A percentile compares a stretch with the other conserved stretches of the same genome.
These are phyloP conservation scores for Marsdenia floribunda DNA, from an alignment of 257 asterid species.

Conservation along the genomic window DNA sequence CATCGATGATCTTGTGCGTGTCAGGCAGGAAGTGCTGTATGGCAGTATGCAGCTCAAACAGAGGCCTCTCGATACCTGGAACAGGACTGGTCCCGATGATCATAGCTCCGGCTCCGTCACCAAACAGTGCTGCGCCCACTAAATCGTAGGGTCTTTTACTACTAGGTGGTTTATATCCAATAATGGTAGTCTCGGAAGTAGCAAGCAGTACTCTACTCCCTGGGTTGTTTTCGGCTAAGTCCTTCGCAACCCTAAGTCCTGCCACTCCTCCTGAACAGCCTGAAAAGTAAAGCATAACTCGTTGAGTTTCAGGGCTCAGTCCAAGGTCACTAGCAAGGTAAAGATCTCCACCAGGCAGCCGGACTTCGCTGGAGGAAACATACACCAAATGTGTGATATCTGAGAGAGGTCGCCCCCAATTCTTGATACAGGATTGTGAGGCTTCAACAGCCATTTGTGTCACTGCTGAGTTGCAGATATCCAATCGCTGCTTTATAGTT, in stretches of 20 bases:
- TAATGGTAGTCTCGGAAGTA: conserved; percentile 85
- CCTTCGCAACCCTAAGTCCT: conserved; percentile 91
- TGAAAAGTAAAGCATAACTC: conserved; percentile 79
- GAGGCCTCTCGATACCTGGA: conserved; percentile 37
- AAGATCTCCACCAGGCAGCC: conserved; percentile 94
- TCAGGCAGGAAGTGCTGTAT: conserved; percentile 72
- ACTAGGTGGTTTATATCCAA: conserved; percentile 86
- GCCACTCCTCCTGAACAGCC: conserved; percentile 99
- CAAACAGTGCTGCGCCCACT: conserved; percentile 88
- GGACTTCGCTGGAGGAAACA: conserved; percentile 91
- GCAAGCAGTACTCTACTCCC: conserved; percentile 74
- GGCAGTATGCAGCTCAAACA: conserved; percentile 71
- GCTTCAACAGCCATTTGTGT: conserved; percentile 93
- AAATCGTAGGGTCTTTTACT: conserved; percentile 68
- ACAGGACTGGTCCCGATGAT: conserved; percentile 51
- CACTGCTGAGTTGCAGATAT: conserved; percentile 84
- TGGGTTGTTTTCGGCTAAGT: conserved; percentile 91
- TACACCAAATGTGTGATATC: conserved; percentile 85
- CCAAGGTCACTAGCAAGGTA: conserved; percentile 88
- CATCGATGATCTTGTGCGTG: conserved; percentile 85
- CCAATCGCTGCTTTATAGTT: conserved; percentile 70
- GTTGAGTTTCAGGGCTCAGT: conserved; percentile 49
- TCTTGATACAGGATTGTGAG: conserved; percentile 61
- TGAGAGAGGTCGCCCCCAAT: conserved; percentile 71
- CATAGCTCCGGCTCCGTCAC: conserved; percentile 93